A percentile compares a stretch with the other conserved stretches of the same genome.
phyloP scores from a whole-genome alignment of 1,139 yeast genomes.

The Hanseniaspora uvarum region DNA sequence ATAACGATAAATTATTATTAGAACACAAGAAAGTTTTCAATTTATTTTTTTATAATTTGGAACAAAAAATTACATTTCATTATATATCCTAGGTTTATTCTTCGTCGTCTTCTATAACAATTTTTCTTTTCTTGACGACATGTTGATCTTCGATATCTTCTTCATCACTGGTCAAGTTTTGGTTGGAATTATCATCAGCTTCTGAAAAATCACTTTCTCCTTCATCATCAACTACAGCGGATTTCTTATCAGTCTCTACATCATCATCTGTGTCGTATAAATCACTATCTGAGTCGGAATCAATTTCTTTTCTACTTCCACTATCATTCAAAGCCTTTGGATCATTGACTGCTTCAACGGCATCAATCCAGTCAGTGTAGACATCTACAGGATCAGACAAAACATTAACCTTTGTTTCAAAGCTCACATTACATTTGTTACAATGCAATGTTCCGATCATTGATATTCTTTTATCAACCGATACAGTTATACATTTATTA shows the following conservation, averaged over 20 bases:
- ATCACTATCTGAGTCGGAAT: constrained; percentile 25
- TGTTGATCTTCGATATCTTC: constrained; percentile 28
- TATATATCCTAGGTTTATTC: constrained; percentile 21
- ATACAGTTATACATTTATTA: constrained; percentile 81
- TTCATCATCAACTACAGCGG: constrained; percentile 23
- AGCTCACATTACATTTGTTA: constrained; percentile 88
- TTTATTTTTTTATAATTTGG: neutral
- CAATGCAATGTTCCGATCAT: constrained; percentile 79
- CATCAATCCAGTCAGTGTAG: constrained; percentile 97
- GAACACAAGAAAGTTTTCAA: neutral
- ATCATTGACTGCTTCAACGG: constrained; percentile 90
- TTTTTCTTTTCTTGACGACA: constrained; percentile 26
- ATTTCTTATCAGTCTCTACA: neutral
- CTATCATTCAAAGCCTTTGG: constrained; percentile 33
- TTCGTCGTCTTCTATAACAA: constrained; percentile 29
- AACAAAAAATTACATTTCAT: neutral
- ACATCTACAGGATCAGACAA: constrained; percentile 69
- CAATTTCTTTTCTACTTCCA: constrained; percentile 18
- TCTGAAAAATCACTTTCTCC: constrained; percentile 28
- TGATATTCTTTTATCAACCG: constrained; percentile 66
- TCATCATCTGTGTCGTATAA: constrained; percentile 20
- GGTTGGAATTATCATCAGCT: constrained; percentile 26
- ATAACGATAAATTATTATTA: neutral
- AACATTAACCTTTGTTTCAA: constrained; percentile 76
- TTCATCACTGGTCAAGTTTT: constrained; percentile 26